Evolutionary conservation across 192 early-diverging fungal species (phyloP).

Genomic region (Entomortierella beljakovae): DNA sequence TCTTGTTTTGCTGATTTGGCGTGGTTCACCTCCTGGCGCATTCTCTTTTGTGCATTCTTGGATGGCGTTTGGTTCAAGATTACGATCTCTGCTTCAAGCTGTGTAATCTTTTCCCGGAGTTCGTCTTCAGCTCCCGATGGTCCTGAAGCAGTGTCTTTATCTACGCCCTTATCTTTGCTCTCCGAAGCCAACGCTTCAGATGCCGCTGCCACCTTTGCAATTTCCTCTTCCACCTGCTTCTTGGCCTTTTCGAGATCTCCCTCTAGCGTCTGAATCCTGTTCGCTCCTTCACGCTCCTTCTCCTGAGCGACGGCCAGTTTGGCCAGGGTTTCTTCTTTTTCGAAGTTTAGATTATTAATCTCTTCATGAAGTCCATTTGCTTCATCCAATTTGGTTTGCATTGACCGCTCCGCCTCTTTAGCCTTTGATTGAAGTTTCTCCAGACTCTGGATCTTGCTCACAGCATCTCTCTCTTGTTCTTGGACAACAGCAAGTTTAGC

Average conservation of each 20-base stretch:
- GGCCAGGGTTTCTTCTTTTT: constrained; percentile 37
- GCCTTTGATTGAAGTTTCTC: constrained; percentile 10
- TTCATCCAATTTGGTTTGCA: constrained; percentile 17
- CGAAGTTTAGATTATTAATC: constrained; percentile 1
- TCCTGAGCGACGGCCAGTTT: constrained; percentile 42
- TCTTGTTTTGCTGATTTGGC: constrained; percentile 49
- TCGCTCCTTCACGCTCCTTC: constrained; percentile 12
- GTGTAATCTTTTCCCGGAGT: constrained; percentile 16
- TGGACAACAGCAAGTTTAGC: constrained; percentile 39
- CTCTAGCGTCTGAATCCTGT: constrained; percentile 18
- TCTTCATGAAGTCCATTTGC: constrained; percentile 19
- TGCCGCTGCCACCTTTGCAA: neutral
- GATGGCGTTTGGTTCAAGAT: constrained; percentile 30
- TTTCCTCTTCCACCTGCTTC: constrained; percentile 18
- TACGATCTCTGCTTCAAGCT: constrained; percentile 39
- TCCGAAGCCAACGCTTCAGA: neutral
- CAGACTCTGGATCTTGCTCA: neutral
- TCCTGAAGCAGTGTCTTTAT: neutral
- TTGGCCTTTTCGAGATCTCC: too few species aligned
- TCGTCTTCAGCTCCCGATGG: constrained; percentile 7
- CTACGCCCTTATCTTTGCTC: constrained; percentile 16
- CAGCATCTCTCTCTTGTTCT: constrained; percentile 25
- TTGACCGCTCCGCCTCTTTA: constrained; percentile 5
- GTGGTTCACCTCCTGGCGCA: constrained; percentile 50
- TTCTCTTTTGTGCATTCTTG: constrained; percentile 48